phyloP scores from a whole-genome alignment of 2,329 filamentous ascomycete species.

The Fusarium citri region DNA sequence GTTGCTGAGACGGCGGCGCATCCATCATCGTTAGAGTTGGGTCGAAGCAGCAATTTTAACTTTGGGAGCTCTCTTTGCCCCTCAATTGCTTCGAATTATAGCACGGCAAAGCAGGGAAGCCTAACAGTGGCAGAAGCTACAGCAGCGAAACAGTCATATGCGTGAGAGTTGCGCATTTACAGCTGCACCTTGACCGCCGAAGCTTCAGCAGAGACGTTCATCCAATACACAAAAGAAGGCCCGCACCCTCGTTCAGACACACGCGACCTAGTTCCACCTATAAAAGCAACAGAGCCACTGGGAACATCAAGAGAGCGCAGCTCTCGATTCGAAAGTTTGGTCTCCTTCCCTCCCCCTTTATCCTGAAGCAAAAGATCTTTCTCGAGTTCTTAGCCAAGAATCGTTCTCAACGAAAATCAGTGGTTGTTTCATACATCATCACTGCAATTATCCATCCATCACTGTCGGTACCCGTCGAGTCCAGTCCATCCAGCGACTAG shows the following conservation, averaged over 20 bases:
- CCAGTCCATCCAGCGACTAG: conserved; percentile 5
- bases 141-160: conserved; percentile 10
- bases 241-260: background rate
- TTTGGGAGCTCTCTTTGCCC: background rate
- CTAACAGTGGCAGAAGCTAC: background rate
- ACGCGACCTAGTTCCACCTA: conserved; percentile 7
- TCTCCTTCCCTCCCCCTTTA: background rate
- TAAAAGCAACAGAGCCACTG: background rate
- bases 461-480: background rate
- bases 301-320: background rate
- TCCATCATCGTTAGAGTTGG: conserved; percentile 11
- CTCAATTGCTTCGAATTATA: background rate
- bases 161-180: conserved; percentile 10
- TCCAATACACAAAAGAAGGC: background rate
- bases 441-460: background rate
- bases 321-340: background rate
- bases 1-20: conserved; percentile 3
- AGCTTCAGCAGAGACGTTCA: background rate
- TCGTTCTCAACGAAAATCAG: conserved; percentile 2
- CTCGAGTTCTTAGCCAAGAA: background rate
- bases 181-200: conserved; percentile 7
- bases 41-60: conserved; percentile 1
- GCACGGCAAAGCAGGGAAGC: background rate
- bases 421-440: background rate
- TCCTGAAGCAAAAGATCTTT: background rate